Conservation (phyloP, 78 protist species). For the Dictyostelium purpureum region DNA sequence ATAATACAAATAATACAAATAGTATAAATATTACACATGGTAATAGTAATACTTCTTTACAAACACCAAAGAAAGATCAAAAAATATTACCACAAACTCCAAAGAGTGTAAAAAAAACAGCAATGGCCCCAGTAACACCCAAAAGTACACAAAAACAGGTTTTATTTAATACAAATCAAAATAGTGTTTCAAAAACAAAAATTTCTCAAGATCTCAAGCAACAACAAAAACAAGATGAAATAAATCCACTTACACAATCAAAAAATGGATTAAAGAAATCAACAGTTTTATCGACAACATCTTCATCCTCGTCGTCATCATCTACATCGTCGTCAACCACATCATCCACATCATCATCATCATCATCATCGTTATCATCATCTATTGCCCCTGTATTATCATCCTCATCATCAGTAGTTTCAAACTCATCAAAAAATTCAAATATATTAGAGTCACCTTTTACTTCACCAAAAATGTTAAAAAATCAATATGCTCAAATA, state of each 20-base stretch:
- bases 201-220: background rate
- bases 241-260: background rate
- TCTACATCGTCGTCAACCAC: background rate
- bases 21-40: too few relatives aligned
- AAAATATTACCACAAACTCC: too few relatives aligned
- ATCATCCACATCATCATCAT: background rate
- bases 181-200: slow-evolving; percentile 2
- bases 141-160: background rate
- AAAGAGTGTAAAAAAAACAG: background rate
- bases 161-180: too few relatives aligned
- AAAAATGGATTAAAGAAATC: background rate
- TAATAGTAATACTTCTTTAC: too few relatives aligned
- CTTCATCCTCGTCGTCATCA: background rate
- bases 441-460: background rate
- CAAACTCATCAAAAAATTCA: background rate
- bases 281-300: background rate
- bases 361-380: too few relatives aligned
- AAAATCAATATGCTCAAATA: background rate
- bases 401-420: background rate
- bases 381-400: too few relatives aligned
- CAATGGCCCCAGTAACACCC: background rate
- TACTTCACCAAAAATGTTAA: slow-evolving; percentile 8
- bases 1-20: background rate
- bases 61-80: too few relatives aligned
- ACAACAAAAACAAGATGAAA: background rate